Conservation (phyloP, 2,329 filamentous ascomycete genomes). For the Aspergillus sp. region DNA sequence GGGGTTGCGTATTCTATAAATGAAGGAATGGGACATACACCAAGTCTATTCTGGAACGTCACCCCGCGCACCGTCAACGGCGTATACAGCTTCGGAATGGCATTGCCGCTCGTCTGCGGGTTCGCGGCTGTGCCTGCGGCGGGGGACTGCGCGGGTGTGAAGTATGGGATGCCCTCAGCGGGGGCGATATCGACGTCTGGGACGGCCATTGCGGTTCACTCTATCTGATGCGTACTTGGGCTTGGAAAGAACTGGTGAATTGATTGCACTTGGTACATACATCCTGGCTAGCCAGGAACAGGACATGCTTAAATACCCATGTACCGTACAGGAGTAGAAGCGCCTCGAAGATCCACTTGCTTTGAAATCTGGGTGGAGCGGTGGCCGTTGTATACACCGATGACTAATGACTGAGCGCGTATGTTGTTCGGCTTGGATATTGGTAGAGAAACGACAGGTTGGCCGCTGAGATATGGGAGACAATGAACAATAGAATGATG, state of each 20-base stretch:
- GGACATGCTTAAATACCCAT: no score
- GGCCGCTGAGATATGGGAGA: no score
- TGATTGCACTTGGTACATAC: no score
- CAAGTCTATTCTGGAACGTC: conserved; percentile 53
- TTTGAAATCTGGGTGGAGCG: conserved; percentile 4
- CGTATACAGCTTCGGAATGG: conserved; percentile 57
- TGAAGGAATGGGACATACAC: conserved; percentile 4
- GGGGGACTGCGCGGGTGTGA: conserved; percentile 38
- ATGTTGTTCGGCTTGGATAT: no score
- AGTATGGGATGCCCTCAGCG: conserved; percentile 44
- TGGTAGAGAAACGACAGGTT: no score
- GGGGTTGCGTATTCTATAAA: conserved; percentile 26
- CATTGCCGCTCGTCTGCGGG: conserved; percentile 42
- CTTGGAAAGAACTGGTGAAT: no score
- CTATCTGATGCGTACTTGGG: no score
- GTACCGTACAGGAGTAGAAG: neutral
- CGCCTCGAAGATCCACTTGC: conserved; percentile 6
- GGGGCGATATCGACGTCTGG: conserved; percentile 37
- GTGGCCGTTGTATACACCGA: neutral
- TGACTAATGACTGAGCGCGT: no score
- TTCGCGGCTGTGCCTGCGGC: conserved; percentile 39
- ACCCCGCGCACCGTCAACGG: conserved; percentile 59
- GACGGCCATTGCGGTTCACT: neutral
- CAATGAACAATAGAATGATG: no score
- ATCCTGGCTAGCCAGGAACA: no score